Evolutionary conservation across 257 asterid genomes (phyloP).

Genomic region (Gardenia jasminoides): DNA sequence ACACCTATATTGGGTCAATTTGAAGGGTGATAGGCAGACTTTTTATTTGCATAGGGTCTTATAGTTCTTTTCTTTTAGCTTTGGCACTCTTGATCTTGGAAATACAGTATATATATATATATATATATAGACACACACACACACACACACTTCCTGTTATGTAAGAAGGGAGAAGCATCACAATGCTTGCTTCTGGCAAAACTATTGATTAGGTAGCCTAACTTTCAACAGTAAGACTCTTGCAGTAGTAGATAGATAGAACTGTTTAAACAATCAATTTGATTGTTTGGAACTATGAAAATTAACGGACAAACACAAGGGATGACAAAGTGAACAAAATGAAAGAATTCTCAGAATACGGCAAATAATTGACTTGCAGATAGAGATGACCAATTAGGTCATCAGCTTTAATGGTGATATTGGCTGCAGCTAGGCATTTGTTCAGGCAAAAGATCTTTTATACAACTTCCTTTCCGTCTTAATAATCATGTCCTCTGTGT

Average conservation of each 20-base stretch:
- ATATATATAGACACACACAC: too few relatives aligned
- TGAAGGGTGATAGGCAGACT: too few relatives aligned
- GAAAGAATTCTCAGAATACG: not conserved
- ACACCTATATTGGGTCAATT: too few relatives aligned
- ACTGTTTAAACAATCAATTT: not conserved
- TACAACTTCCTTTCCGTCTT: slow-evolving; percentile 5
- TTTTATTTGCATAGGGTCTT: too few relatives aligned
- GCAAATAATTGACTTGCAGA: not conserved
- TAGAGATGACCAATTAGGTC: not conserved
- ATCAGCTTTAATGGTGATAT: not conserved
- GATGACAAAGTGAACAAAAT: not conserved
- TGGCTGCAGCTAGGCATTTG: not conserved
- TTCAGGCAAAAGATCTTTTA: not conserved
- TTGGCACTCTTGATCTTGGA: too few relatives aligned
- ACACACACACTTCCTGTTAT: too few relatives aligned
- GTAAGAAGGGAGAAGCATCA: not conserved
- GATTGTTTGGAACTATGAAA: not conserved
- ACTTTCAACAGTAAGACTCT: not conserved
- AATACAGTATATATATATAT: too few relatives aligned
- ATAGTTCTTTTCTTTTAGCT: too few relatives aligned
- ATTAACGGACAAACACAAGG: not conserved
- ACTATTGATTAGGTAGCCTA: not conserved
- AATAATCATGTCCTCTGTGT: not conserved
- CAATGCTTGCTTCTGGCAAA: not conserved
- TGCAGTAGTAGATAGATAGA: not conserved